phyloP scores from a whole-genome alignment of 345 rosid species.

The Melastoma malabathricum region DNA sequence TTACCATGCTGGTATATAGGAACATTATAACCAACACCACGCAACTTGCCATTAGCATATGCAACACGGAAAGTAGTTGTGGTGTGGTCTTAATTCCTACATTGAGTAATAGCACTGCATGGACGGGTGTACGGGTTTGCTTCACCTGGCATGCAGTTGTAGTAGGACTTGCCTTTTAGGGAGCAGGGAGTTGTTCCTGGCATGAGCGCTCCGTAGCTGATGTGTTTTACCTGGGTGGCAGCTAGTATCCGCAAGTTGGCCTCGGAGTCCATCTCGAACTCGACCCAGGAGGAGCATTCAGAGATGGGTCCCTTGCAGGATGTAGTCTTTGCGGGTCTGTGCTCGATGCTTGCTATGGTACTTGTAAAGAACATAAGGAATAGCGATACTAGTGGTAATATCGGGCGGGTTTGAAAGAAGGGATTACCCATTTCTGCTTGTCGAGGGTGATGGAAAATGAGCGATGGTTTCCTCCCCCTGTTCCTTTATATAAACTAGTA shows the following conservation, averaged over 20 bases:
- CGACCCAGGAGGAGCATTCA: conserved; percentile 39
- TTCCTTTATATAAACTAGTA: no score
- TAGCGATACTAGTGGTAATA: no score
- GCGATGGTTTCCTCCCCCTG: no score
- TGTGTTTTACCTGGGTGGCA: conserved; percentile 26
- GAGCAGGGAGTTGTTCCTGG: conserved; percentile 63
- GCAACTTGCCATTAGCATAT: neutral
- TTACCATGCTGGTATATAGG: neutral
- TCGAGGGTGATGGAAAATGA: no score
- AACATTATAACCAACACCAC: neutral
- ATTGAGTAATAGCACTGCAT: conserved; percentile 55
- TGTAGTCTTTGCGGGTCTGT: neutral
- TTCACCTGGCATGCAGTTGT: conserved; percentile 58
- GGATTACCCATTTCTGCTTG: no score
- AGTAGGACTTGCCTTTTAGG: conserved; percentile 67
- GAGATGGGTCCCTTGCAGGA: conserved; percentile 44
- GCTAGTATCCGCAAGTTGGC: conserved; percentile 54
- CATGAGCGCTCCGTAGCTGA: conserved; percentile 63
- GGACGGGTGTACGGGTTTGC: conserved; percentile 79
- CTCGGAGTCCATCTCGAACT: conserved; percentile 44
- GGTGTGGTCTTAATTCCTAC: conserved; percentile 32
- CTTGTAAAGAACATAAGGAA: no score
- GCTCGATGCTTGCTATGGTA: no score
- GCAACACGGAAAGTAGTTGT: neutral
- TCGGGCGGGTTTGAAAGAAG: no score